phyloP scores from a whole-genome alignment of 495 filamentous ascomycete species.

The Corynascus novoguineensis region DNA sequence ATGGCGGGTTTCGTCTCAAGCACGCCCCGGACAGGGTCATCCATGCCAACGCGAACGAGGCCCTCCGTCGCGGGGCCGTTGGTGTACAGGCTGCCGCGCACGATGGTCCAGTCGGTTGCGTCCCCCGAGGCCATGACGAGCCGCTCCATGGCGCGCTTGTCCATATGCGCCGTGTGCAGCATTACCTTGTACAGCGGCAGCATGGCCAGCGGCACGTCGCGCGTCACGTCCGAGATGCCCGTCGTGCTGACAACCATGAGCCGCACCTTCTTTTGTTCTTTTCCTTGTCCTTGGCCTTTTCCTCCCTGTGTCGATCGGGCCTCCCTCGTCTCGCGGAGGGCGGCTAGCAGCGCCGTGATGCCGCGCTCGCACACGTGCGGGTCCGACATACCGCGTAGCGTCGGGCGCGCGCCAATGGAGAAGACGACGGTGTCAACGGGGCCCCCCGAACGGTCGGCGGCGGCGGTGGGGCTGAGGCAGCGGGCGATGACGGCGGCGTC shows the following conservation, averaged over 20 bases:
- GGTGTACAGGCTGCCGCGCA: conserved; percentile 36
- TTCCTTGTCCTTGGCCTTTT: no score
- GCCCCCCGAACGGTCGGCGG: conserved; percentile 15
- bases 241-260: conserved; percentile 51
- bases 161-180: conserved; percentile 48
- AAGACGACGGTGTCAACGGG: conserved; percentile 42
- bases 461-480: conserved; percentile 25
- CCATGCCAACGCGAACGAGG: conserved; percentile 30
- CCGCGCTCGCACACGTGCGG: conserved; percentile 53
- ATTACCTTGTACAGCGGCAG: conserved; percentile 47
- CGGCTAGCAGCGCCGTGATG: conserved; percentile 41
- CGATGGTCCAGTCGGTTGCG: conserved; percentile 39
- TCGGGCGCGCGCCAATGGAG: conserved; percentile 41
- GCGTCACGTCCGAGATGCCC: conserved; percentile 41
- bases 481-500: conserved; percentile 37
- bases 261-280: conserved; percentile 24
- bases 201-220: conserved; percentile 50
- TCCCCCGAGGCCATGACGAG: conserved; percentile 24
- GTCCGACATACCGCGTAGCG: conserved; percentile 39
- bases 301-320: no score
- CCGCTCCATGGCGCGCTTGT: conserved; percentile 58
- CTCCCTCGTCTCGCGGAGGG: conserved; percentile 27
- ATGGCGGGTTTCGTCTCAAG: conserved; percentile 28
- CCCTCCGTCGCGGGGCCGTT: conserved; percentile 22
- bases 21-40: conserved; percentile 22